Base-by-base conservation (phyloP, 2,329 filamentous ascomycete species). In the Cladosporium cucumerinum region DNA sequence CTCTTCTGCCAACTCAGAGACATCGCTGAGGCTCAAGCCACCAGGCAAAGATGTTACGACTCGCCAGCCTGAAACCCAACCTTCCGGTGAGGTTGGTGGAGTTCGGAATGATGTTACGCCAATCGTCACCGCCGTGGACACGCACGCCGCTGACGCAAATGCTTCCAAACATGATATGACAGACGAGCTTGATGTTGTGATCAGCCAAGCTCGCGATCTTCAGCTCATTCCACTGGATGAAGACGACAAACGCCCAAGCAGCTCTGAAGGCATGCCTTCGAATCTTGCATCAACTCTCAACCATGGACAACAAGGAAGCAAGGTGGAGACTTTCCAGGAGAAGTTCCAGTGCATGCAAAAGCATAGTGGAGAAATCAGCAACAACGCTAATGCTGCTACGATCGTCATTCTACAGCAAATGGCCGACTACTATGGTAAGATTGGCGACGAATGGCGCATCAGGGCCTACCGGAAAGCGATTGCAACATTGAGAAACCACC, bases 391-490 rank as follows among this genome's bases (percentile, higher is more conserved):
- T 73, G 80, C 81, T 1, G 81, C 84, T 14, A 96, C 91, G 0
- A 93, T 97, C 59, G 84, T 89, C 55, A 81, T 95, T 2, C 81
- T 97, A 5, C 86, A 92, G 71, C 82, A 90, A 69, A 93, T 97
- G 91, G 84, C 86, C 49, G 84, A 88, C 61, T 89, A 94, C 75
- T 96, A 97, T 75, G 85, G 84, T 5, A 83, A 88, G 7, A 86
- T 85, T n/a, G 84, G 87, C 46, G 93, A 97, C 72, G 84, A 87
- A 39, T 97, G 91, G 90, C 87, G 92, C 3, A 84, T 84, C 0
- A 79, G 85, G 0, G 88, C 90, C 5, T 97, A 97, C 75, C 87
- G 91, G 36, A 91, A 88, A 74, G 92, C 86, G 14, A 90, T 96
- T 60, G 81, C 82, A n/a, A 89, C 86, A 3, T 82, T 98, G 14